phyloP scores from a whole-genome alignment of 83 land plant species.

The Picea engelmannii region DNA sequence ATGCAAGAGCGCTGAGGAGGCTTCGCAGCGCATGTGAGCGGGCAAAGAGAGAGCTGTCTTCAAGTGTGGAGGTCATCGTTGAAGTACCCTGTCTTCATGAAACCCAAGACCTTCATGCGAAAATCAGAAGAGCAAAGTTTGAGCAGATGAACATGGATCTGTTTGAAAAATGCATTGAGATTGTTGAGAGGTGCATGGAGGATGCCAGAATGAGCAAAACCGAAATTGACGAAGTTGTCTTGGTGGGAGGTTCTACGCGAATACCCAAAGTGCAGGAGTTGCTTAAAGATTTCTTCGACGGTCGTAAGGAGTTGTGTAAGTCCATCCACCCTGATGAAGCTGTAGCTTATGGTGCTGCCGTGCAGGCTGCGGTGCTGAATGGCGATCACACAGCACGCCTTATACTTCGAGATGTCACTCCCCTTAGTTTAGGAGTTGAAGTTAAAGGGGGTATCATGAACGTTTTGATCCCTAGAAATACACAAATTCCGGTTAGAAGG shows the following conservation, averaged over 20 bases:
- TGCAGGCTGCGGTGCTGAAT: slow-evolving; percentile 19
- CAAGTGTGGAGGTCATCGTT: not conserved
- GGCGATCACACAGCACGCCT: slow-evolving; percentile 1
- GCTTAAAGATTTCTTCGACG: slow-evolving; percentile 12
- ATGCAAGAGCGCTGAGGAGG: slow-evolving; percentile 17
- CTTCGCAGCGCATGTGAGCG: slow-evolving; percentile 23
- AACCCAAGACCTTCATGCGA: slow-evolving; percentile 16
- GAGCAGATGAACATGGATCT: slow-evolving; percentile 18
- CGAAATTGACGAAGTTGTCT: slow-evolving; percentile 19
- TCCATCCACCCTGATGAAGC: slow-evolving; percentile 15
- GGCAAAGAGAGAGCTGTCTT: slow-evolving; percentile 20
- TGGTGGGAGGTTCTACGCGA: slow-evolving; percentile 32
- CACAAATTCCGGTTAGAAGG: slow-evolving; percentile 30
- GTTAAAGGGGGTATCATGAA: slow-evolving; percentile 9
- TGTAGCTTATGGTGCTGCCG: slow-evolving; percentile 23
- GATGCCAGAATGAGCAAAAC: slow-evolving; percentile 17
- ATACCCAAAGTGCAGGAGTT: slow-evolving; percentile 35
- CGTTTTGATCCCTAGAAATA: slow-evolving; percentile 30
- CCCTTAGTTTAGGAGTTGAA: slow-evolving; percentile 12
- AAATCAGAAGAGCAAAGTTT: slow-evolving; percentile 16
- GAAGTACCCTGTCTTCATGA: slow-evolving; percentile 19
- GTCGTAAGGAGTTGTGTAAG: slow-evolving; percentile 10
- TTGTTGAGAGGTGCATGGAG: slow-evolving; percentile 19
- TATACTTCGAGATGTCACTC: not conserved
- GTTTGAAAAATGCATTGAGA: slow-evolving; percentile 8